Evolutionary conservation across 1,139 yeast genomes (phyloP), one percentile per base, ranked within the genome.

Genomic region (Pneumocystis jirovecii): DNA sequence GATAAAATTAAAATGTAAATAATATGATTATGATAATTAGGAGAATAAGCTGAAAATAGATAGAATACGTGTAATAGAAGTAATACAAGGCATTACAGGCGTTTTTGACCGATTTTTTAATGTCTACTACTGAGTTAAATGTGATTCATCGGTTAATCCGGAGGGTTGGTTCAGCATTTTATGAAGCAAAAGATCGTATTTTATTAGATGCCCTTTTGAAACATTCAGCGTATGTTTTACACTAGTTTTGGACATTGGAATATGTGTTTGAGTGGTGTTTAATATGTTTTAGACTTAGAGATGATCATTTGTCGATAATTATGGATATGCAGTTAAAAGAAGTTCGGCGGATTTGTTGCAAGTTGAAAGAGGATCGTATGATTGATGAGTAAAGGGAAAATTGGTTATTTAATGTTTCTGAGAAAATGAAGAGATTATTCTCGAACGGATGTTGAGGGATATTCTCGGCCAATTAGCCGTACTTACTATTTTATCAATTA

Each of bases 291-390:
- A 71, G 72, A 12, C 80, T 93, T 61, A 87, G 93, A n/a, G 98
- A 93, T 75, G 97, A 93, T 70, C 98, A 93, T 75, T 79, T 93
- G 74, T 83, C 87, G 63, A 85, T 83, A 71, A 79, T 93, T 68
- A 78, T 91, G 64, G 91, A 95, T 42, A 85, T 93, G 71, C 90
- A 89, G 70, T 81, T 91, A 67, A 93, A 95, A 72, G 97, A 90
- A 71, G 80, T 93, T 63, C 83, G 97, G 65, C 84, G 93, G 21
- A 80, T 88, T 63, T 88, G 96, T 74, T 87, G 91, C 67, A 82
- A 84, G 71, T 77, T 93, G 61, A 83, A 89, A 34, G 97, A 91
- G 42, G 98, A 95, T 77, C 80, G 95, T 68, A 75, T 93, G 64
- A 73, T 73, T 50, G 69, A 71, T 45, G 72, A 72, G 74, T 71